Evolutionary conservation across 1,139 yeast genomes (phyloP).

Genomic region (Suzukiozyma palmioleophila): DNA sequence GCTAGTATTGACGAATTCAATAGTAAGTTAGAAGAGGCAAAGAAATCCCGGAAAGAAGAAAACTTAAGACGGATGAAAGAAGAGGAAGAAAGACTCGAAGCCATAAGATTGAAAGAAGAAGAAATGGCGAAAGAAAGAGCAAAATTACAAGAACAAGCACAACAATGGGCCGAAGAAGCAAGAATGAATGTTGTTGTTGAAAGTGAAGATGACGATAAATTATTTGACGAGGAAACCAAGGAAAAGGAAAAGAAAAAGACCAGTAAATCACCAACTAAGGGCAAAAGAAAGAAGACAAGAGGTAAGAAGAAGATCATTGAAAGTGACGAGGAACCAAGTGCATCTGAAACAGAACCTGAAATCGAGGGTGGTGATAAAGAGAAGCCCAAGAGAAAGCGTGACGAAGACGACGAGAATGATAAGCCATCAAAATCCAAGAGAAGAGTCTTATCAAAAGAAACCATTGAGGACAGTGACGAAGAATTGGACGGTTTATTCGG

Average conservation of each 20-base stretch:
- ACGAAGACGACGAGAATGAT: constrained; percentile 13
- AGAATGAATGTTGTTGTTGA: constrained; percentile 29
- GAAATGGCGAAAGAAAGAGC: constrained; percentile 65
- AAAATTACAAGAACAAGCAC: constrained; percentile 74
- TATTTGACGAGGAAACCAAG: constrained; percentile 26
- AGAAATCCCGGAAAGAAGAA: constrained; percentile 52
- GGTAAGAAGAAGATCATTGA: constrained; percentile 25
- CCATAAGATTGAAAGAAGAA: constrained; percentile 42
- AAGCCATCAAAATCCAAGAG: constrained; percentile 17
- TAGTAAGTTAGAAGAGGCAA: constrained; percentile 69
- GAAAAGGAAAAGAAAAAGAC: constrained; percentile 17
- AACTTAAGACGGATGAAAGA: constrained; percentile 33
- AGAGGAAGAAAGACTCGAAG: constrained; percentile 33
- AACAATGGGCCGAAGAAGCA: constrained; percentile 70
- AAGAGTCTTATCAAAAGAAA: constrained; percentile 42
- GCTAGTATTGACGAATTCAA: constrained; percentile 58
- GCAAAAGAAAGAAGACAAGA: constrained; percentile 16
- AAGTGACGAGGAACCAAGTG: constrained; percentile 24
- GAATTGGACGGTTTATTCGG: constrained; percentile 27
- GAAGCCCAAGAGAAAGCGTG: constrained; percentile 10
- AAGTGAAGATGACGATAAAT: constrained; percentile 30
- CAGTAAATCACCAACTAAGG: constrained; percentile 10
- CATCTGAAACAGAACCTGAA: constrained; percentile 17
- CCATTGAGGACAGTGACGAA: constrained; percentile 53
- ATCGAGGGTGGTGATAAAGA: constrained; percentile 13